Conservation (phyloP, 139 green algal genomes). For the Tetradesmus lagerheimii region DNA sequence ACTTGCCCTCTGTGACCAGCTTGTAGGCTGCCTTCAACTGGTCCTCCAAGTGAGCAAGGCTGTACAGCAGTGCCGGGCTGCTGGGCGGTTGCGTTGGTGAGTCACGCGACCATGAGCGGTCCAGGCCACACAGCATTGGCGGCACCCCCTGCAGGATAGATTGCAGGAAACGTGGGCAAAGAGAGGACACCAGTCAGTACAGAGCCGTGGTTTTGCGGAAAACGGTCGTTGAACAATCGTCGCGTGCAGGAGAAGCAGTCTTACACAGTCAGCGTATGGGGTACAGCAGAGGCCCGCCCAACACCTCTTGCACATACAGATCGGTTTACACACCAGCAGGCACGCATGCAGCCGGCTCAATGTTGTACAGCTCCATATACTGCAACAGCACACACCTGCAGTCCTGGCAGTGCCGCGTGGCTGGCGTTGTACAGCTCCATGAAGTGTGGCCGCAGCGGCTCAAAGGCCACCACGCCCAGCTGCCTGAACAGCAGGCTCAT, state of each 20-base stretch:
- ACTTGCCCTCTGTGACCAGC: slow-evolving; percentile 98
- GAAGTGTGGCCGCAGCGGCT: slow-evolving; percentile 89
- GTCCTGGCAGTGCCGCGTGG: slow-evolving; percentile 73
- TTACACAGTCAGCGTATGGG: too few relatives aligned
- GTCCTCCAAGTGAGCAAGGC: slow-evolving; percentile 81
- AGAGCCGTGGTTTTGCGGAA: not conserved
- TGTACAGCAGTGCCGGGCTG: slow-evolving; percentile 82
- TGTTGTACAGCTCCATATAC: not conserved
- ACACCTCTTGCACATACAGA: too few relatives aligned
- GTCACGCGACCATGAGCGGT: slow-evolving; percentile 78
- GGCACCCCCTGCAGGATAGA: slow-evolving; percentile 56
- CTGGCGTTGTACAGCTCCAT: slow-evolving; percentile 86
- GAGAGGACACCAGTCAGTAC: not conserved
- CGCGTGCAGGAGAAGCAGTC: too few relatives aligned
- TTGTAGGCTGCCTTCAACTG: slow-evolving; percentile 87
- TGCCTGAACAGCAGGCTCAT: slow-evolving; percentile 96
- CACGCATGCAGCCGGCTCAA: too few relatives aligned
- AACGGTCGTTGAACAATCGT: too few relatives aligned
- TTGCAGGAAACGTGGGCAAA: not conserved
- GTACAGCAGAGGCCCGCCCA: too few relatives aligned
- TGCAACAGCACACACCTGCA: slow-evolving; percentile 53
- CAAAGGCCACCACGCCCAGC: slow-evolving; percentile 93
- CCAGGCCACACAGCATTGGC: slow-evolving; percentile 75
- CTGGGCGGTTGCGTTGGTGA: slow-evolving; percentile 66
- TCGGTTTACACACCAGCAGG: too few relatives aligned